Evolutionary conservation across 1,284 basidiomycete species (phyloP), one percentile per base, ranked within the genome.

Genomic region (Pisolithus thermaeus): DNA sequence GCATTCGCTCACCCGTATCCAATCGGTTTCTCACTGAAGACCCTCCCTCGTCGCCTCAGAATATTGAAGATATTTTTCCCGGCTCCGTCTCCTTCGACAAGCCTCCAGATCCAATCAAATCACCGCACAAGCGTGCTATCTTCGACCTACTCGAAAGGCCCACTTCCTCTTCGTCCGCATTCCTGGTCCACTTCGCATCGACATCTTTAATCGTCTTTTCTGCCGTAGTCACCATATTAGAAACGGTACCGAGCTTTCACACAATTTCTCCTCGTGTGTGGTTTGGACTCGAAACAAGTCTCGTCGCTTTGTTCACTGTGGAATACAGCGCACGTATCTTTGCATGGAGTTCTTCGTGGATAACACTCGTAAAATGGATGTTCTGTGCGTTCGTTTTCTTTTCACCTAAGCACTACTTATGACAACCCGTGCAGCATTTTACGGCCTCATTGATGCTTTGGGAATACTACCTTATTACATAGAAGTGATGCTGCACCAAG

Each of bases 381-480:
- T 73, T 79, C 41, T 88, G 87, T 88, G 61, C 61, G 84, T 79
- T 4, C 25, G 6, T 22, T 46, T 23, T 44, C 7, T 47, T 37
- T 52, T 14, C 25, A 14, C 6, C 50, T 38, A 32, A 7, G 56
- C 30, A 35, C 45, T 47, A 23, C 51, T 56, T 53, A 57, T 54
- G 47, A 54, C 47, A 51, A 47, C 49, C 27, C 48, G 39, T 53
- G 28, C 55, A 88, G 87, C 89, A 1, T 94, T 93, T 68, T 92
- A 89, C 63, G 90, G 88, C 4, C 78, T 94, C 28, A 81, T 92
- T 65, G 92, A 94, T 64, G 69, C 92, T 12, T 74, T 94, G 46
- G 84, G 90, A 18, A 92, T 94, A 51, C 60, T 90, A 27, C 92
- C 92, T 1, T 94, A 92, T 63, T 94, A 92, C 66, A 80, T 94